Conservation (phyloP, 176 grass and related monocot genomes). For the Oryza punctata region DNA sequence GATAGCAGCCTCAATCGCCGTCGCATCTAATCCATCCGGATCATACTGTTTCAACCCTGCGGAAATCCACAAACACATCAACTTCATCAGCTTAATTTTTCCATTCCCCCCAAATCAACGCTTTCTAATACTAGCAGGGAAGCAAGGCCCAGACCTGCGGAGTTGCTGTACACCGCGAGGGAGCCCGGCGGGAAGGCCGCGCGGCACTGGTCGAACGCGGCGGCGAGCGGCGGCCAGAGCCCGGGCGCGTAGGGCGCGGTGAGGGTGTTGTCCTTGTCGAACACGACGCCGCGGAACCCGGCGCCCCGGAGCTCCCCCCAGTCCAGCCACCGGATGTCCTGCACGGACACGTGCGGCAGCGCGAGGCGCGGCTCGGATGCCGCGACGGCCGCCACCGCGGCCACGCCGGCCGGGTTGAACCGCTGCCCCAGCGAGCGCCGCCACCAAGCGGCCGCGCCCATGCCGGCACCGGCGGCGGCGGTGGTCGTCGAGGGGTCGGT, state of each 20-base stretch:
- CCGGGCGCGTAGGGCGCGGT: constrained; percentile 71
- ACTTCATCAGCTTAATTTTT: constrained; percentile 6
- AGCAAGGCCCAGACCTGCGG: constrained; percentile 57
- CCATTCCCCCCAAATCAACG: constrained; percentile 15
- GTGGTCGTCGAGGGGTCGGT: neutral
- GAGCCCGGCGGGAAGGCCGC: constrained; percentile 63
- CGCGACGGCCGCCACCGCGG: constrained; percentile 54
- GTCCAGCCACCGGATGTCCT: constrained; percentile 81
- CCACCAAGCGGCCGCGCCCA: constrained; percentile 65
- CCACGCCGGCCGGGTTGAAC: constrained; percentile 67
- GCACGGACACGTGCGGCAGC: constrained; percentile 75
- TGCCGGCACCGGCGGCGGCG: constrained; percentile 1
- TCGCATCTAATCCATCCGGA: constrained; percentile 71
- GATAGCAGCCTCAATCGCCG: constrained; percentile 66
- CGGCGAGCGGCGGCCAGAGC: constrained; percentile 68
- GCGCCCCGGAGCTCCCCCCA: constrained; percentile 78
- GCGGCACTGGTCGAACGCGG: constrained; percentile 67
- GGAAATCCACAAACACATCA: constrained; percentile 4
- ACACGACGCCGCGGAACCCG: constrained; percentile 89
- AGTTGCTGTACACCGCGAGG: constrained; percentile 92
- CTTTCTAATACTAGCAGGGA: neutral
- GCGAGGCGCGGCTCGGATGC: constrained; percentile 63
- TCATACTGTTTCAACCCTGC: constrained; percentile 84
- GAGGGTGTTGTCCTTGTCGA: constrained; percentile 99
- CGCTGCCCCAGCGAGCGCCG: constrained; percentile 73